Base-by-base conservation (phyloP, 2,329 filamentous ascomycete genomes). In the Cercospora janseana region DNA sequence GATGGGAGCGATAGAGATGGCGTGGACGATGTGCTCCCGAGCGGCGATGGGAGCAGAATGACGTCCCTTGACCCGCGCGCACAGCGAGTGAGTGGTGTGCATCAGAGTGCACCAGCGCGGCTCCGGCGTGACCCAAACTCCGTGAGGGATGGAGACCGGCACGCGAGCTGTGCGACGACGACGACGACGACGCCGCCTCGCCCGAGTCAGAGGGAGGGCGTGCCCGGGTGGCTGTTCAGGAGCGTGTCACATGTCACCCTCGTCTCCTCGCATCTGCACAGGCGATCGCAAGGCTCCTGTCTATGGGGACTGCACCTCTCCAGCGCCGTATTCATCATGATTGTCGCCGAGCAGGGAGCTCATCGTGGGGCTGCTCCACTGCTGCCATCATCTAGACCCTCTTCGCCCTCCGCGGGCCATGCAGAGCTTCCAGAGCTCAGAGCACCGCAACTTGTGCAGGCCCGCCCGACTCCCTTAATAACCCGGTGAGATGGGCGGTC, bases 31-130 rank as follows among this genome's bases (percentile, higher is more conserved):
- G 34, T 38, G 34, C 18, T 38, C 34, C 20, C 34, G 23, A 20
- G 18, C 34, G 18, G 12, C 31, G 31, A 16, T 13, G 20, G 31
- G 31, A 34, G 31, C 31, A 34, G 31, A 34, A 34, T 34, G 31
- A 34, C 31, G 31, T 34, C 31, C 31, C 31, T 34, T 34, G 31
- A 34, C 13, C 31, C 31, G 31, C 13, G 13, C 13, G 20, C 15
- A 4, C 13, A 32, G 6, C 18, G 29, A 16, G 20, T 34, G 31
- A 16, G 34, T 38, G 18, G 34, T 38, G 20, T 38, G 34, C 20
- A 23, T 38, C 34, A 38, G 34, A 21, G 34, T 21, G 34, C 34
- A 38, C n/a, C n/a, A n/a, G n/a, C n/a, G 34, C 34, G 34, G 34
- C 9, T 21, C 24, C 34, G 34, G 34, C 24, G 34, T 38, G 34